Conservation (phyloP, 78 protist species). For the Dictyostelium intermedium region DNA sequence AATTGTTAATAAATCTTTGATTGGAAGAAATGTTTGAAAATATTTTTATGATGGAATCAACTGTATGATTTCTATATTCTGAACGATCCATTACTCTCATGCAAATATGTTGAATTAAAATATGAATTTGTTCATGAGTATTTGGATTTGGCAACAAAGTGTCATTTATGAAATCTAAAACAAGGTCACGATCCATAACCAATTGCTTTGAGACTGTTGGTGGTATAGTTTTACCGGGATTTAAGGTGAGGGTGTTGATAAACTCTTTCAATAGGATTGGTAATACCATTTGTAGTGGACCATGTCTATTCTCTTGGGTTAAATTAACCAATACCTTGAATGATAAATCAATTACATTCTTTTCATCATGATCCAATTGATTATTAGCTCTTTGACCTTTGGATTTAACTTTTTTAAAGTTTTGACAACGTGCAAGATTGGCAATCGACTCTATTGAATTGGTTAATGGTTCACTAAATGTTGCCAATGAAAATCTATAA, state of each 20-base stretch:
- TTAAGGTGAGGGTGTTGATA: neutral
- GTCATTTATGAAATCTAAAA: neutral
- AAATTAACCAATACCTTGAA: neutral
- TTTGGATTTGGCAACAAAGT: neutral
- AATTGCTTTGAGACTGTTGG: neutral
- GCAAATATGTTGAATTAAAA: slow-evolving; percentile 63
- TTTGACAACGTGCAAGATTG: neutral
- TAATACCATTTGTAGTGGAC: neutral
- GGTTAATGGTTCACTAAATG: neutral
- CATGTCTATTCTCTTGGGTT: slow-evolving; percentile 10
- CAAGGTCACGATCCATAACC: slow-evolving; percentile 23
- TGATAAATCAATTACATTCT: neutral
- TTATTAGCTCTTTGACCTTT: neutral
- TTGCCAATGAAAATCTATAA: slow-evolving; percentile 19
- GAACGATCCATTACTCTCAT: slow-evolving; percentile 55
- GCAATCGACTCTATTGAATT: slow-evolving; percentile 1
- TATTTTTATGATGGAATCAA: neutral
- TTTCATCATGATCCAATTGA: neutral
- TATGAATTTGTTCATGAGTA: neutral
- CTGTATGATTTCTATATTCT: slow-evolving; percentile 36
- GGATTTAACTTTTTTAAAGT: slow-evolving; percentile 1
- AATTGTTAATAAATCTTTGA: neutral
- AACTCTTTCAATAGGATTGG: slow-evolving; percentile 32
- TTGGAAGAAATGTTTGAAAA: neutral
- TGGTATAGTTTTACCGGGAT: neutral